Base-by-base conservation (phyloP, 2,329 filamentous ascomycete species). In the Claviceps monticola region DNA sequence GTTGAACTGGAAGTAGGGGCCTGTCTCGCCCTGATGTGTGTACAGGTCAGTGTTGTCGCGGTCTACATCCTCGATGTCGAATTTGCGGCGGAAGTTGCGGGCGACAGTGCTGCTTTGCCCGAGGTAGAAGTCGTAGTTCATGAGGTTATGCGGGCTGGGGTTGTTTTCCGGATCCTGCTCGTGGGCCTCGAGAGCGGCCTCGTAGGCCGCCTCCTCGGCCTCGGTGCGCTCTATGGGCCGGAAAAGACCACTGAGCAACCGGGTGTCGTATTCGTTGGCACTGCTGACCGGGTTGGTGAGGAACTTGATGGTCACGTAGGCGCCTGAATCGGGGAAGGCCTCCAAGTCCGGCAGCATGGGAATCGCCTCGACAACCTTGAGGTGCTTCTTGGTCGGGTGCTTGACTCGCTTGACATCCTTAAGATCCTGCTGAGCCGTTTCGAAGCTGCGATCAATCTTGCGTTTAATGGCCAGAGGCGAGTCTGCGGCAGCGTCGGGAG, bases 241-340 rank as follows among this genome's bases (percentile, higher is more conserved):
- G 59, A 86, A 74, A 52, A 86, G 66, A 56, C 78, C 76, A 58
- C 74, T 76, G 46, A 82, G 74, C 26, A 86, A 71, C 39, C 82
- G 80, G 48, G 69, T 70, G 62, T 84, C 80, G 63, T 83, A 84
- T 45, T 67, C 66, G 46, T 60, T 69, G 44, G 61, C 55, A 51
- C 72, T 69, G 9, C 74, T 68, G 29, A 84, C 76, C 3, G 82
- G 82, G 61, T 82, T 83, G 56, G 76, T 80, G 49, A 75, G 74
- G 65, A 85, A 84, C 65, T 85, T 85, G 68, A 85, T 73, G 14
- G 81, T 80, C 56, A 84, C 78, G 61, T 85, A 86, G 55, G 81
- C 80, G 51, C 82, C 82, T 2, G 78, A 79, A 64, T 86, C 82
- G 47, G 82, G 80, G 68, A 84, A 83, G n/a, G 80, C 77, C 54